Percentiles rank a stretch among this genome's conserved stretches.
Evolutionary conservation across 805 yeast genomes (phyloP).

Genomic region (Myxozyma geophila): DNA sequence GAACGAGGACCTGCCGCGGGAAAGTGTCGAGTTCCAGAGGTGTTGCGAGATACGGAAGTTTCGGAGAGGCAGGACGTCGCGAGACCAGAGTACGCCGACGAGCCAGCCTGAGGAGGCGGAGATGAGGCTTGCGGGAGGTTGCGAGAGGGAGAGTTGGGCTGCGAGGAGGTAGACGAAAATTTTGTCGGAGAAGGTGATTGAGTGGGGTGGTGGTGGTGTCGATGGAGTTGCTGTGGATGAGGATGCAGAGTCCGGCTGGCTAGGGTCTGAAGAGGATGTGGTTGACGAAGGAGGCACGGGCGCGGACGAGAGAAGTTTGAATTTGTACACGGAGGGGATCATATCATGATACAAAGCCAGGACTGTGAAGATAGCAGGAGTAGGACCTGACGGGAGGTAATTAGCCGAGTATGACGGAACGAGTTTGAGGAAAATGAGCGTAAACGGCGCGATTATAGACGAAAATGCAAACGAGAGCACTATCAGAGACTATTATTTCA

Average conservation of each 20-base stretch:
- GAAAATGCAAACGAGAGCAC: conserved; percentile 37
- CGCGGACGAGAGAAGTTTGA: conserved; percentile 41
- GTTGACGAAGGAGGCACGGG: conserved; percentile 9
- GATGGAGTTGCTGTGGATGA: background rate
- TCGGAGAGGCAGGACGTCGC: conserved; percentile 49
- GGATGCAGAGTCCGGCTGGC: background rate
- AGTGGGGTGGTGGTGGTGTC: conserved; percentile 6
- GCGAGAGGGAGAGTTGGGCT: conserved; percentile 45
- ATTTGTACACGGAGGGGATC: conserved; percentile 50
- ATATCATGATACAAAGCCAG: conserved; percentile 47
- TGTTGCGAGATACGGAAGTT: conserved; percentile 48
- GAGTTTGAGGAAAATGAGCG: conserved; percentile 28
- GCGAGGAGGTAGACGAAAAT: conserved; percentile 45
- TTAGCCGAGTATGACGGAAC: conserved; percentile 35
- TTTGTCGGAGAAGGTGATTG: conserved; percentile 45
- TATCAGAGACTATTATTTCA: conserved; percentile 26
- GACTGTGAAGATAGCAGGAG: conserved; percentile 45
- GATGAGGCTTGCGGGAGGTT: conserved; percentile 42
- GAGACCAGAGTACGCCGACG: conserved; percentile 45
- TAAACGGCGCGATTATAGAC: conserved; percentile 36
- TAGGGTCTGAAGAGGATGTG: conserved; percentile 2
- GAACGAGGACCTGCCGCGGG: conserved; percentile 12
- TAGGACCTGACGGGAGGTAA: conserved; percentile 47
- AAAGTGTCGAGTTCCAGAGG: conserved; percentile 27
- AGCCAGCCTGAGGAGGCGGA: conserved; percentile 47